Conservation (phyloP, 768 basidiomycete genomes). For the Leccinum subgranulosum region DNA sequence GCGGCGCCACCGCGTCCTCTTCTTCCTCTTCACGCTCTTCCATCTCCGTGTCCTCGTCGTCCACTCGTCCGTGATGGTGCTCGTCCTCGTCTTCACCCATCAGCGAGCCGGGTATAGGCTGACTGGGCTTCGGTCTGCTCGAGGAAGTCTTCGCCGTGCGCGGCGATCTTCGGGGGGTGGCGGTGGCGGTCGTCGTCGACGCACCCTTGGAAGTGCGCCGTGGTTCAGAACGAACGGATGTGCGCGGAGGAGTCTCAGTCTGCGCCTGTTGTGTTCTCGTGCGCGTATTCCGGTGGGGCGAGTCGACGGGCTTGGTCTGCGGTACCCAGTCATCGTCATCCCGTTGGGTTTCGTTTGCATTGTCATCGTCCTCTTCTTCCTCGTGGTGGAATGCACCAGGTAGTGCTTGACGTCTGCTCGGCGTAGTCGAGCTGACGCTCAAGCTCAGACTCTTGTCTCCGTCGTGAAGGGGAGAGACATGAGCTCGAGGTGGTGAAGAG, state of each 20-base stretch:
- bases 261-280: slow-evolving; percentile 7
- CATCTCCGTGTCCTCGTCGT: slow-evolving; percentile 14
- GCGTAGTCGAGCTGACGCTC: slow-evolving; percentile 13
- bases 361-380: slow-evolving; percentile 33
- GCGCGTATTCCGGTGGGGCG: slow-evolving; percentile 14
- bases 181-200: background rate
- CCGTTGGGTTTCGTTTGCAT: slow-evolving; percentile 29
- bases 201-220: slow-evolving; percentile 7
- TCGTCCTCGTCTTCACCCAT: slow-evolving; percentile 36
- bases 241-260: slow-evolving; percentile 12
- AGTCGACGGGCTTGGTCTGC: slow-evolving; percentile 7
- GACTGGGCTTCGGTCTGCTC: slow-evolving; percentile 13
- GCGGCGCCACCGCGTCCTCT: slow-evolving; percentile 34
- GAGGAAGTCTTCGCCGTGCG: slow-evolving; percentile 5
- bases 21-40: slow-evolving; percentile 28
- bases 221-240: slow-evolving; percentile 10
- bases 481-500: slow-evolving; percentile 11
- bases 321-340: slow-evolving; percentile 5
- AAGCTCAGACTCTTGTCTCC: slow-evolving; percentile 10
- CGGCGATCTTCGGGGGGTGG: background rate
- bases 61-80: slow-evolving; percentile 23
- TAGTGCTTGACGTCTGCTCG: slow-evolving; percentile 29
- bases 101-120: slow-evolving; percentile 43
- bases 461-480: slow-evolving; percentile 8
- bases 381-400: slow-evolving; percentile 47